A percentile compares a stretch with the other conserved stretches of the same genome.
Conservation (phyloP, 2,329 filamentous ascomycete species). For the Clonostachys chloroleuca region DNA sequence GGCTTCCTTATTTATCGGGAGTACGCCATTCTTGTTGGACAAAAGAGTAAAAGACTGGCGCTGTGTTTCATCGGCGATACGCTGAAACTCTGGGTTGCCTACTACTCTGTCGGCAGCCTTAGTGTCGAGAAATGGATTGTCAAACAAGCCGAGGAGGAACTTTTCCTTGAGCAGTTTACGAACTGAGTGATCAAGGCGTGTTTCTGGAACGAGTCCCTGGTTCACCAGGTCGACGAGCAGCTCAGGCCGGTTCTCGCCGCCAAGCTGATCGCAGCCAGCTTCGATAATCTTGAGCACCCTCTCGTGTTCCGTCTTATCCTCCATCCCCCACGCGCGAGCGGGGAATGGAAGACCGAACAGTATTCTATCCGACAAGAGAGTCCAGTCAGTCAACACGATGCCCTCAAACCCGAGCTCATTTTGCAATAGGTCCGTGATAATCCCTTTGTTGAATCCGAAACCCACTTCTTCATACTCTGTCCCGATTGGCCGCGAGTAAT, state of each 20-base stretch:
- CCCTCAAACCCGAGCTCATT: slow-evolving; percentile 43
- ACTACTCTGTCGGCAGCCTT: slow-evolving; percentile 32
- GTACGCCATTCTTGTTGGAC: slow-evolving; percentile 10
- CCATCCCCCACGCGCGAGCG: slow-evolving; percentile 44
- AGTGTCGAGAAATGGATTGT: slow-evolving; percentile 42
- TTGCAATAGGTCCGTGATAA: slow-evolving; percentile 43
- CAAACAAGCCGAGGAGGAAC: slow-evolving; percentile 45
- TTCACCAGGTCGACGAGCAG: slow-evolving; percentile 41
- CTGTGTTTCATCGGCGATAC: slow-evolving; percentile 15
- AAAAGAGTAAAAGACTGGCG: slow-evolving; percentile 17
- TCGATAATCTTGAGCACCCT: slow-evolving; percentile 36
- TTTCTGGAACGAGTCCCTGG: slow-evolving; percentile 30
- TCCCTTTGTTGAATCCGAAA: slow-evolving; percentile 44
- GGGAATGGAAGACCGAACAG: slow-evolving; percentile 38
- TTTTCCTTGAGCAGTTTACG: slow-evolving; percentile 42
- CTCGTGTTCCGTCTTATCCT: slow-evolving; percentile 34
- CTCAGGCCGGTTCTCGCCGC: slow-evolving; percentile 41
- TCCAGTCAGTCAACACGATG: slow-evolving; percentile 49
- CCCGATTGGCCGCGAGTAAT: slow-evolving; percentile 41
- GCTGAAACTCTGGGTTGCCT: slow-evolving; percentile 35
- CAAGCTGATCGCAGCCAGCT: slow-evolving; percentile 47
- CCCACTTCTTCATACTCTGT: slow-evolving; percentile 40
- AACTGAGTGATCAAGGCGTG: slow-evolving; percentile 38
- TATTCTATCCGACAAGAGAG: slow-evolving; percentile 38
- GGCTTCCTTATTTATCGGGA: slow-evolving; percentile 7